A percentile compares a stretch with the other conserved stretches of the same genome.
These are phyloP conservation scores for Oidiodendron maius DNA, from an alignment of 495 filamentous ascomycete species.

Conservation along the genomic window DNA sequence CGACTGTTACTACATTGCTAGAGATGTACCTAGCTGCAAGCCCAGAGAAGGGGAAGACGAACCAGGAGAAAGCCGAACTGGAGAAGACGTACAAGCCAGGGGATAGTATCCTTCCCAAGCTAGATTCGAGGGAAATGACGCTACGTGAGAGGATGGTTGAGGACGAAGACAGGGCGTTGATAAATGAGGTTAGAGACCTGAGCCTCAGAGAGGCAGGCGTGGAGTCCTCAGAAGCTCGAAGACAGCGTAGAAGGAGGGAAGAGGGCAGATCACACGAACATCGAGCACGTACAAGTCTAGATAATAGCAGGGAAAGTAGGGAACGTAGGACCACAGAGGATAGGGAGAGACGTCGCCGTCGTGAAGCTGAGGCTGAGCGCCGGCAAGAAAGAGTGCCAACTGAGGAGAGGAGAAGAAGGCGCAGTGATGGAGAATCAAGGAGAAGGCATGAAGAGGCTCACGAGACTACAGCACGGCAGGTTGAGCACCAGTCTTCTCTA, in stretches of 20 bases:
- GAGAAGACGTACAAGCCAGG: conserved; percentile 66
- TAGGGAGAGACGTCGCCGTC: conserved; percentile 28
- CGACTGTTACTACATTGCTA: conserved; percentile 73
- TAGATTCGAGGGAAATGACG: conserved; percentile 36
- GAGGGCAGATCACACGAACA: conserved; percentile 29
- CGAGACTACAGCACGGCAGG: conserved; percentile 37
- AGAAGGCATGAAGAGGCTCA: conserved; percentile 27
- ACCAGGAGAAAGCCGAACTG: conserved; percentile 66
- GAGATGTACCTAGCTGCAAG: conserved; percentile 74
- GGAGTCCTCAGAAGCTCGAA: conserved; percentile 30
- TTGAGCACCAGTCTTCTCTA: conserved; percentile 83
- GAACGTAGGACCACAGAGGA: conserved; percentile 20
- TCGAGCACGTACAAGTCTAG: conserved; percentile 15
- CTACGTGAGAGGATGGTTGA: conserved; percentile 43
- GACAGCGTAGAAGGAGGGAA: conserved; percentile 39
- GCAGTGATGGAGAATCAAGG: conserved; percentile 21
- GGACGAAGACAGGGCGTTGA: conserved; percentile 60
- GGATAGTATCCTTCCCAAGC: conserved; percentile 62
- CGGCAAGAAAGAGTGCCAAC: conserved; percentile 21
- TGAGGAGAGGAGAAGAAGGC: conserved; percentile 26
- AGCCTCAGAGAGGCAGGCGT: conserved; percentile 65
- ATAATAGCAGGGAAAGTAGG: conserved; percentile 18
- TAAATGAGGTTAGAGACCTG: conserved; percentile 63
- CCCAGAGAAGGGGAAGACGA: conserved; percentile 59
- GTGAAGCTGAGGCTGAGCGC: conserved; percentile 22